Conservation (phyloP, 768 basidiomycete species). For the Suillus decipiens region DNA sequence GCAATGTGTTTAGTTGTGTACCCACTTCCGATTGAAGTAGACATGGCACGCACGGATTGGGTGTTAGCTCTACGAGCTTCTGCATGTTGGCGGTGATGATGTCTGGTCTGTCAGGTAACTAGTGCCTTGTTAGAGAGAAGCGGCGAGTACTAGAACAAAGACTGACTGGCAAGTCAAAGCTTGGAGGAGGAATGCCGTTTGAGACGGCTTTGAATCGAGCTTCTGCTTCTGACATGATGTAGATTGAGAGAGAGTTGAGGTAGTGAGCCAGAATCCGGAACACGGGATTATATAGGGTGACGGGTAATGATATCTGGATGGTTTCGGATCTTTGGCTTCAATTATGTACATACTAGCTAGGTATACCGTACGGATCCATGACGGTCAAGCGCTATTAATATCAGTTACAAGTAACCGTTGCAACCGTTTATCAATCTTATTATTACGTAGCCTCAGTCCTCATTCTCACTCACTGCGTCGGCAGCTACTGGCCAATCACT, state of each 20-base stretch:
- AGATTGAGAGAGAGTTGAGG: background rate
- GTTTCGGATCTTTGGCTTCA: background rate
- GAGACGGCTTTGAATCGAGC: conserved; percentile 27
- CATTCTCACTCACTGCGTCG: too few relatives aligned
- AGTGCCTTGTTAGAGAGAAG: background rate
- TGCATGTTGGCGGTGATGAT: conserved; percentile 50
- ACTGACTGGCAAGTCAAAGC: conserved; percentile 43
- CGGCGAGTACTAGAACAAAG: background rate
- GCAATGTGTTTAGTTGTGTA: background rate
- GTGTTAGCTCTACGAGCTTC: conserved; percentile 38
- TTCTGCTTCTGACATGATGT: conserved; percentile 9
- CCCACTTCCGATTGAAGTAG: background rate
- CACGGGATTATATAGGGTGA: conserved; percentile 2
- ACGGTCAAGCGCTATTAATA: too few relatives aligned
- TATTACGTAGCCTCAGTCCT: too few relatives aligned
- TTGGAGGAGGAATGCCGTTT: conserved; percentile 43
- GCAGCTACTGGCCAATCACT: too few relatives aligned
- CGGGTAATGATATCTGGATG: background rate
- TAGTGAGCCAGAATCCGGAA: background rate
- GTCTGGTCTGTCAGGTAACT: conserved; percentile 52
- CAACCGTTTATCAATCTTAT: too few relatives aligned
- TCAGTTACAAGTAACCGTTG: too few relatives aligned
- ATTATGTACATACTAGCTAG: too few relatives aligned
- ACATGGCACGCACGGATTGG: conserved; percentile 38
- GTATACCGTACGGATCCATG: too few relatives aligned